These are phyloP conservation scores for Alternaria solani DNA, from an alignment of 2,329 filamentous ascomycete species.

Conservation along the genomic window DNA sequence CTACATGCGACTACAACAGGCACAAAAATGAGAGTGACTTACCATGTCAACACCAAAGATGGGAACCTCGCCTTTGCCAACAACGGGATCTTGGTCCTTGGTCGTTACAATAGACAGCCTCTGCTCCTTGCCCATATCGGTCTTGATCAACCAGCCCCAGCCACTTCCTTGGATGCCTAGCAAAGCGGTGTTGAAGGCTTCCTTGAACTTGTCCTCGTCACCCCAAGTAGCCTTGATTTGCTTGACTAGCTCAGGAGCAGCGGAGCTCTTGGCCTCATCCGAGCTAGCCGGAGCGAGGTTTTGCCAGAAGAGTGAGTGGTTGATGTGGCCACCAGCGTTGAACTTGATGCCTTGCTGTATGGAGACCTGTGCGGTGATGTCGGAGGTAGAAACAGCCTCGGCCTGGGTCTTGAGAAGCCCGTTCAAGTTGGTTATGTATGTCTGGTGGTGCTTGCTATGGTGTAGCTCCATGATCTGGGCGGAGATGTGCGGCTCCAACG, in stretches of 20 bases:
- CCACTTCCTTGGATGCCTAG: slow-evolving; percentile 82
- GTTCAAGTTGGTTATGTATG: slow-evolving; percentile 81
- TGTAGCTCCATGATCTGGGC: slow-evolving; percentile 83
- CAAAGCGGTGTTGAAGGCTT: slow-evolving; percentile 70
- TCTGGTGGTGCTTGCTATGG: slow-evolving; percentile 79
- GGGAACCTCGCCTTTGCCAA: slow-evolving; percentile 67
- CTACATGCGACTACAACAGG: too few species aligned
- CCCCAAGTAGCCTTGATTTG: slow-evolving; percentile 74
- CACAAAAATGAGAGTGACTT: background rate
- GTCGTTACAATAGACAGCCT: slow-evolving; percentile 75
- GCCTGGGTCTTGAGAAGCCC: slow-evolving; percentile 68
- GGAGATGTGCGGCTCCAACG: slow-evolving; percentile 77
- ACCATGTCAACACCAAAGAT: slow-evolving; percentile 81
- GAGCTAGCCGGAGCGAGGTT: slow-evolving; percentile 72
- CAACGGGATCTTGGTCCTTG: slow-evolving; percentile 85
- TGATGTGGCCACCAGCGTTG: slow-evolving; percentile 91
- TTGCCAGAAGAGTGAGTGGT: slow-evolving; percentile 93
- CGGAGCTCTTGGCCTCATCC: slow-evolving; percentile 63
- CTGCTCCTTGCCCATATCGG: slow-evolving; percentile 61
- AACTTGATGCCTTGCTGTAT: slow-evolving; percentile 80
- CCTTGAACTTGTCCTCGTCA: slow-evolving; percentile 70
- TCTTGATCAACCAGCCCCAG: slow-evolving; percentile 86
- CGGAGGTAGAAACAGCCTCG: slow-evolving; percentile 62
- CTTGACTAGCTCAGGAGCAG: slow-evolving; percentile 65
- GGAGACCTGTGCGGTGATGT: slow-evolving; percentile 70